Evolutionary conservation across 1,284 basidiomycete species (phyloP), one percentile per base, ranked within the genome.

Genomic region (Caloboletus firmus): DNA sequence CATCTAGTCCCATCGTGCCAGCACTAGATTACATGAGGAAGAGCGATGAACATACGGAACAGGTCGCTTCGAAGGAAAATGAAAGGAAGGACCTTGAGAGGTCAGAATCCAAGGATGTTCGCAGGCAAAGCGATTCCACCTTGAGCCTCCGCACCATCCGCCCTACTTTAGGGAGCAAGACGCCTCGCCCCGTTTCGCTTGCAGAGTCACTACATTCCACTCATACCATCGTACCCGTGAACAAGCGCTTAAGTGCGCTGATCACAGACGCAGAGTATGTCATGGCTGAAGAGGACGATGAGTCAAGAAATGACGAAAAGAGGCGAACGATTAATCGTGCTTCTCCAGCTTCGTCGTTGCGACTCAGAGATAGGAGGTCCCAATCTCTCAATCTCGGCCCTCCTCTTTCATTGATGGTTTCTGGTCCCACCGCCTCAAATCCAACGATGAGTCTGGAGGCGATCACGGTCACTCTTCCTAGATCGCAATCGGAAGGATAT

Each of bases 101-200:
- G 70, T 82, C 83, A 56, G 71, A 77, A 53, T 63, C 65, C 61
- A 87, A 83, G 72, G 86, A 89, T 58, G 73, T 77, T 34, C 85
- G 84, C 81, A 73, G 87, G 59, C 86, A 85, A 70, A 88, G 85
- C 60, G 88, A 90, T 69, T 83, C 87, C 7, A 88, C 86, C 12
- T 82, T 85, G 66, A 85, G 85, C 64, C 82, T 85, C 63, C 78
- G 80, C 57, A 89, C 87, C 31, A 80, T 87, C 55, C 79, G 86
- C 32, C 81, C 84, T 42, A 76, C 78, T 24, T 58, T 74, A 20
- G 77, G 76, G 34, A 75, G 72, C 54, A 78, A 79, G 31, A 74
- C 81, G 1, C 84, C 87, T 30, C 77, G 87, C 17, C 87, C 88
- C 5, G 85, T 86, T 26, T 90, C 88, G 9, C 80, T 85, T 70